Conservation (phyloP, 768 basidiomycete species). For the Kwoniella sp. region DNA sequence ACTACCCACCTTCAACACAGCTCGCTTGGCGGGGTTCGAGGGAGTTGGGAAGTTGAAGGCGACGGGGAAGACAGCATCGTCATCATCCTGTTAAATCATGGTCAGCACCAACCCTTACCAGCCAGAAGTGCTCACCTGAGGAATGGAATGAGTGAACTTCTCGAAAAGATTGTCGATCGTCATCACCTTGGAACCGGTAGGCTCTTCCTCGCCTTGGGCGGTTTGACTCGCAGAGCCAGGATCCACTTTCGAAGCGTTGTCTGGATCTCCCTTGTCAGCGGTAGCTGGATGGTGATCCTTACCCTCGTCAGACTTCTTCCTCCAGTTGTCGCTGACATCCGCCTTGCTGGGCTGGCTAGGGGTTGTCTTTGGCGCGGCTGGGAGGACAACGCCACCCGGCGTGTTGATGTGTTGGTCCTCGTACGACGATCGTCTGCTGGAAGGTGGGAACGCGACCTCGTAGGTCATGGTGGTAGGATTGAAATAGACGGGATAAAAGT, state of each 20-base stretch:
- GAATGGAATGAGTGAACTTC: conserved; percentile 27
- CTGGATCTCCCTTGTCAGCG: background rate
- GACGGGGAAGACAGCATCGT: background rate
- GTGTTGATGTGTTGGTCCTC: conserved; percentile 13
- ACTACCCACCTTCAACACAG: conserved; percentile 14
- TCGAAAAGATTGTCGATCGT: conserved; percentile 42
- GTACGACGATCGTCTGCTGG: conserved; percentile 4
- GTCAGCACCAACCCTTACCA: background rate
- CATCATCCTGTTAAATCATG: background rate
- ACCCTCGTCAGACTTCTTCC: conserved; percentile 4
- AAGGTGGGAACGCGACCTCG: conserved; percentile 3
- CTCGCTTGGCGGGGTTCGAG: background rate
- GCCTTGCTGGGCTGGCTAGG: conserved; percentile 34
- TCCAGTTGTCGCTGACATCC: conserved; percentile 46
- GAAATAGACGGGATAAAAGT: conserved; percentile 1
- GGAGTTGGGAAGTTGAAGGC: conserved; percentile 4
- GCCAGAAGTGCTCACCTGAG: conserved; percentile 7
- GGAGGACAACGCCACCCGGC: background rate
- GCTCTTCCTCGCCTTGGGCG: background rate
- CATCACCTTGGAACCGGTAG: conserved; percentile 21
- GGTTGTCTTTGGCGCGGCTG: background rate
- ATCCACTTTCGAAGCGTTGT: background rate
- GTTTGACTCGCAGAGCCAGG: background rate
- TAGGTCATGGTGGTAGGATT: conserved; percentile 17
- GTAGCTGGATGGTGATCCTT: background rate